Conservation (phyloP, 1,284 basidiomycete species). For the Ganoderma sinense region DNA sequence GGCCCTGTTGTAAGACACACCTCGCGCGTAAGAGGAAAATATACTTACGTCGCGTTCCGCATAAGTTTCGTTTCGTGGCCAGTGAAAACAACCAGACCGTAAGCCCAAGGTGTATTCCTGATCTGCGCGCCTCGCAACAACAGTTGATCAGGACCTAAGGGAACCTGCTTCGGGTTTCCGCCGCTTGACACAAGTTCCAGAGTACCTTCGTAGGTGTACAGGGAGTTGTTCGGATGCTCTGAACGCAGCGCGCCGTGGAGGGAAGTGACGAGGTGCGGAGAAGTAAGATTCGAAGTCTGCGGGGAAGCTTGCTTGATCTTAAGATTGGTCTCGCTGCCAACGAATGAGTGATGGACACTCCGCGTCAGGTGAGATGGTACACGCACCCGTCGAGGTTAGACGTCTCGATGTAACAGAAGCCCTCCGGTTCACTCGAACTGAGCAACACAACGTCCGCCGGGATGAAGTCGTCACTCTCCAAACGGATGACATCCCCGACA, state of each 20-base stretch:
- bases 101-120: slow-evolving; percentile 96
- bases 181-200: slow-evolving; percentile 70
- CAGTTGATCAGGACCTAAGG: slow-evolving; percentile 95
- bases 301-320: slow-evolving; percentile 98
- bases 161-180: slow-evolving; percentile 81
- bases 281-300: slow-evolving; percentile 81
- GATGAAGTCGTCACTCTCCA: slow-evolving; percentile 95
- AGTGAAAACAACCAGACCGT: slow-evolving; percentile 94
- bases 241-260: slow-evolving; percentile 89
- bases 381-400: slow-evolving; percentile 95
- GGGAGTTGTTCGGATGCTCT: slow-evolving; percentile 96
- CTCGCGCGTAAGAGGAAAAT: slow-evolving; percentile 20
- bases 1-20: background rate
- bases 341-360: slow-evolving; percentile 14
- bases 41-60: slow-evolving; percentile 90
- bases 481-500: slow-evolving; percentile 92
- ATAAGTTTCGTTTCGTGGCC: slow-evolving; percentile 99
- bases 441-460: slow-evolving; percentile 94
- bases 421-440: slow-evolving; percentile 94
- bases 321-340: slow-evolving; percentile 91
- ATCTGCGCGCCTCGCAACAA: slow-evolving; percentile 95
- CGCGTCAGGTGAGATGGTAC: background rate
- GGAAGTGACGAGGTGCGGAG: slow-evolving; percentile 77
- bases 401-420: slow-evolving; percentile 97
- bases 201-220: slow-evolving; percentile 95